A percentile compares a stretch with the other conserved stretches of the same genome.
These are phyloP conservation scores for Aegilops tauschii DNA, from an alignment of 176 grass and related monocot genomes.

Conservation along the genomic window DNA sequence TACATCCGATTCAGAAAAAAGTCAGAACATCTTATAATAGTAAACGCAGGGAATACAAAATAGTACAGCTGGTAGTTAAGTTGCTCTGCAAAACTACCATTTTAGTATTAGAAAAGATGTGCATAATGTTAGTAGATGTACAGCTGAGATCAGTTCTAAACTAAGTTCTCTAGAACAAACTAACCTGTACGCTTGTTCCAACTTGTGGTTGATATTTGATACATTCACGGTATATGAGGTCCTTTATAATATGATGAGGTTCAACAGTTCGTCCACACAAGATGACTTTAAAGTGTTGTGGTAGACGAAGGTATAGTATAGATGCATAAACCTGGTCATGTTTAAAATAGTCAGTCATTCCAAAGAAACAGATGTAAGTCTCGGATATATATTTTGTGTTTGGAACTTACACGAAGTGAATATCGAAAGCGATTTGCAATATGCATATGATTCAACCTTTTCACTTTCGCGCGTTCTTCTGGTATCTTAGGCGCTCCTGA, in stretches of 20 bases:
- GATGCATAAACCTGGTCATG: constrained; percentile 66
- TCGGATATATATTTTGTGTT: background rate
- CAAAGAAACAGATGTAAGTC: constrained; percentile 10
- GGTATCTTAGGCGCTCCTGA: constrained; percentile 30
- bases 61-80: background rate
- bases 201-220: constrained; percentile 71
- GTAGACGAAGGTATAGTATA: constrained; percentile 68
- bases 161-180: constrained; percentile 33
- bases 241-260: constrained; percentile 41
- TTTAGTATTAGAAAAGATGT: background rate
- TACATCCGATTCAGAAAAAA: too few relatives aligned
- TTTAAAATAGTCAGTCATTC: constrained; percentile 20
- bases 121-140: background rate
- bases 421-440: constrained; percentile 51
- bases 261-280: constrained; percentile 60
- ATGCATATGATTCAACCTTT: constrained; percentile 55
- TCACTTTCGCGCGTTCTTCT: background rate
- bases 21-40: too few relatives aligned
- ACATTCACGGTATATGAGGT: constrained; percentile 61
- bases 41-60: background rate
- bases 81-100: background rate
- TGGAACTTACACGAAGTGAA: constrained; percentile 61
- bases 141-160: background rate
- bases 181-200: constrained; percentile 47
- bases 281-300: constrained; percentile 50